phyloP scores from a whole-genome alignment of 2,329 filamentous ascomycete species.

The Phaeoacremonium minimum region DNA sequence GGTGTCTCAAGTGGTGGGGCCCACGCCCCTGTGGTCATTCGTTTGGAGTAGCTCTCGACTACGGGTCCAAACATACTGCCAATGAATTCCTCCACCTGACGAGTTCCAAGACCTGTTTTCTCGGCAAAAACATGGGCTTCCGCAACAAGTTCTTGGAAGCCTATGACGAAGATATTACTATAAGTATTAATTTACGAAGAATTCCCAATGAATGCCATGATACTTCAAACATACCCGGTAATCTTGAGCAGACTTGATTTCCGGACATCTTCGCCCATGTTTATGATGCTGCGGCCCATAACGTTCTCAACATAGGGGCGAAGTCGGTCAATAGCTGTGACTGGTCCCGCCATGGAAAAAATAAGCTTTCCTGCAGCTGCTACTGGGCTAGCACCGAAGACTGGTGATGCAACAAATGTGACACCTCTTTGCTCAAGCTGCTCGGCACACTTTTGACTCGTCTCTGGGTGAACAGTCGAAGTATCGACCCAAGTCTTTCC shows the following conservation, averaged over 20 bases:
- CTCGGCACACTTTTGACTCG: conserved; percentile 22
- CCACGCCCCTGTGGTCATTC: conserved; percentile 32
- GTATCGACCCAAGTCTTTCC: conserved; percentile 44
- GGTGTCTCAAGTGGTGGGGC: conserved; percentile 24
- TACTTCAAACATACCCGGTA: conserved; percentile 34
- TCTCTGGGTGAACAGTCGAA: conserved; percentile 43
- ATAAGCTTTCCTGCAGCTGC: conserved; percentile 39
- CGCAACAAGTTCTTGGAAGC: conserved; percentile 37
- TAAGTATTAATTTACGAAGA: no score
- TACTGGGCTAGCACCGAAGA: conserved; percentile 47
- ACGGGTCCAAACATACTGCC: conserved; percentile 32
- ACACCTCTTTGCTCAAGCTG: conserved; percentile 22
- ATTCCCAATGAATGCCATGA: no score
- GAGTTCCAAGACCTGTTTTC: conserved; percentile 32
- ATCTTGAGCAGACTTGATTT: conserved; percentile 44
- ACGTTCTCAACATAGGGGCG: conserved; percentile 34
- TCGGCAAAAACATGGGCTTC: conserved; percentile 46
- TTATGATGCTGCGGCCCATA: conserved; percentile 35
- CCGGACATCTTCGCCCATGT: conserved; percentile 34
- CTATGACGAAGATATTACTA: conserved; percentile 9
- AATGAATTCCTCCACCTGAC: conserved; percentile 36
- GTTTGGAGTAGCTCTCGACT: conserved; percentile 28
- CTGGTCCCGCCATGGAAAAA: conserved; percentile 38
- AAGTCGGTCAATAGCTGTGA: conserved; percentile 25
- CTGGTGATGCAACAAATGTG: conserved; percentile 37